Percentiles rank a stretch among this genome's conserved stretches.
phyloP scores from a whole-genome alignment of 1,284 basidiomycete species.

The Austroboletus niveus region DNA sequence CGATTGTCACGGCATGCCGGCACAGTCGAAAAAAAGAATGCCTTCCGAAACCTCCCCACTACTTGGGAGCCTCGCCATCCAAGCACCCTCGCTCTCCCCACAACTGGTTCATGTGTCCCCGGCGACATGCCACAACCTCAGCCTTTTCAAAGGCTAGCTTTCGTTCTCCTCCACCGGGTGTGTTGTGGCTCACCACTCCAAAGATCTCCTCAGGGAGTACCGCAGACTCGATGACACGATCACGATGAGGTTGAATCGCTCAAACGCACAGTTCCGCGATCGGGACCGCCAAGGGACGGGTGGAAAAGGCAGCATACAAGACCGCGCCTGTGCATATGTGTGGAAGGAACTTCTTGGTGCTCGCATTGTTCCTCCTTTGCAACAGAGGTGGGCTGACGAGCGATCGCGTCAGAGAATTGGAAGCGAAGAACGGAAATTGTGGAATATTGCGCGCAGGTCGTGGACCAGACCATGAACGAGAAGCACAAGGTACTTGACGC shows the following conservation, averaged over 20 bases:
- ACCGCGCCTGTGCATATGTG: conserved; percentile 74
- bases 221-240: conserved; percentile 82
- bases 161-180: conserved; percentile 4
- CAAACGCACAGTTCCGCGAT: conserved; percentile 78
- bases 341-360: conserved; percentile 83
- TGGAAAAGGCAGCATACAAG: conserved; percentile 52
- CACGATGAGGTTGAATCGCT: conserved; percentile 81
- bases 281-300: conserved; percentile 47
- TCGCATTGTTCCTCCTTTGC: conserved; percentile 10
- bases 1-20: conserved; percentile 31
- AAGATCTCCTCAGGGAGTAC: conserved; percentile 85
- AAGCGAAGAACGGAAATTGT: conserved; percentile 75
- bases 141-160: conserved; percentile 71
- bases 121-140: conserved; percentile 76
- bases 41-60: conserved; percentile 49
- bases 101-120: conserved; percentile 65
- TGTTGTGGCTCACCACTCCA: conserved; percentile 13
- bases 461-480: conserved; percentile 63
- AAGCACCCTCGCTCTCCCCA: conserved; percentile 56
- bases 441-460: conserved; percentile 73
- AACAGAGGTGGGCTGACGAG: conserved; percentile 9
- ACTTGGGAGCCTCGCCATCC: conserved; percentile 67
- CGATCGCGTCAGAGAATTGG: conserved; percentile 68
- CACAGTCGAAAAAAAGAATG: conserved; percentile 42
- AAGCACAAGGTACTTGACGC: conserved; percentile 51